Base-by-base conservation (phyloP, 495 filamentous ascomycete genomes). In the Darksidea phi region DNA sequence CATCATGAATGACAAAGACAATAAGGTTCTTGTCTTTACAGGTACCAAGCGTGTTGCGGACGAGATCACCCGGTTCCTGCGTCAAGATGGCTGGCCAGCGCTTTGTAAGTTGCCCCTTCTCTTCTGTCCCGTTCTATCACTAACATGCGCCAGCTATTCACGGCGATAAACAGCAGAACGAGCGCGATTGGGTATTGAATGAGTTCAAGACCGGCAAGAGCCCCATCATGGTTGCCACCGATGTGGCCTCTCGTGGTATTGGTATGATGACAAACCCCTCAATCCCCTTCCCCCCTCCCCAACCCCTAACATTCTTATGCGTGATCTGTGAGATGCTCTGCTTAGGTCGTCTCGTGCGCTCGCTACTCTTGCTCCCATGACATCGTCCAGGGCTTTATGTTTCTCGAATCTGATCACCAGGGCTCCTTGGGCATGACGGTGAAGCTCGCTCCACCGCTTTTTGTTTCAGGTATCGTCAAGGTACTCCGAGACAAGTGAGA, bases 151-250 rank as follows among this genome's bases (percentile, higher is more conserved):
- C 59, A 91, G 91, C 94, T 48, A 98, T 98, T 69, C 94, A 98
- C 80, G 94, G 94, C 70, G 94, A 98, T 82, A 98, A 98, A 80
- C 92, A 96, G 71, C 94, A 98, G 74, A 95, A 97, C 73, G 94
- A 98, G 78, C 91, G 94, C 79, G 94, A 98, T 79, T 98, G 94
- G 94, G 94, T 98, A 68, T 80, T 98, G 74, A 95, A 97, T 73
- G 94, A 98, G 75, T 98, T 98, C 83, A 98, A 97, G 86, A 91
- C 90, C 67, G 92, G 94, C 78, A 85, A 88, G 75, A 90, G 88
- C 71, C 91, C 92, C 45, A 89, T 98, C 74, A 95, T 98, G 82
- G 94, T 98, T 74, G 94, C 94, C 71, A 98, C 94, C 51, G 94
- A 98, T 78, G 94, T 98, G 68, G 94, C 94, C 71, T 96, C 95